Evolutionary conservation across 768 basidiomycete genomes (phyloP).

Genomic region (Lactarius sp.): DNA sequence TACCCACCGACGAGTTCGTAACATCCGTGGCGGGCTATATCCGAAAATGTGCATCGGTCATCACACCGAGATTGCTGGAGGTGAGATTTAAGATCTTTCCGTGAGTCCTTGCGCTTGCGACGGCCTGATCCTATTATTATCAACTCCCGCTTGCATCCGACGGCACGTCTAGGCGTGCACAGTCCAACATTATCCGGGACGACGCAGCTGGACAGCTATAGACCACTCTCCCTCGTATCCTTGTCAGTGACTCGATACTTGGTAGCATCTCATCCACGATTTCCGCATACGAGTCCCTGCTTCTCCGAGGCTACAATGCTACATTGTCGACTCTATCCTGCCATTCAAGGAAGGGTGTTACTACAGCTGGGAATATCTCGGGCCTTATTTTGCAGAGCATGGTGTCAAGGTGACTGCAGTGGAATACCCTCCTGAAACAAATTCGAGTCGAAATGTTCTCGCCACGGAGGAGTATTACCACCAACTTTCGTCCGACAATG

Average conservation of each 20-base stretch:
- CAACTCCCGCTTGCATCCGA: background rate
- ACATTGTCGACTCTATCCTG: constrained; percentile 43
- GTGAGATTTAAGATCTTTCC: constrained; percentile 42
- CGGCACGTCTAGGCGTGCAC: too few relatives aligned
- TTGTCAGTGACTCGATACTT: too few relatives aligned
- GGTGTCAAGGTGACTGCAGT: constrained; percentile 45
- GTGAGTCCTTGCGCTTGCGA: constrained; percentile 14
- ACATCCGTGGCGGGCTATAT: constrained; percentile 38
- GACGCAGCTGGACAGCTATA: too few relatives aligned
- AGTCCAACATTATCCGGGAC: constrained; percentile 26
- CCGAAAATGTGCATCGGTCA: constrained; percentile 41
- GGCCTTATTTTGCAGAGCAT: constrained; percentile 71
- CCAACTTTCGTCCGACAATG: too few relatives aligned
- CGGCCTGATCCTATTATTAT: constrained; percentile 4
- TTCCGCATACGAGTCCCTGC: too few relatives aligned
- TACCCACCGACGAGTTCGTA: too few relatives aligned
- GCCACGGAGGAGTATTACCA: constrained; percentile 31
- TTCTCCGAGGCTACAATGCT: too few relatives aligned
- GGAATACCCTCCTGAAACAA: background rate
- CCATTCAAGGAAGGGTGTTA: constrained; percentile 86
- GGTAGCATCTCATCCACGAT: too few relatives aligned
- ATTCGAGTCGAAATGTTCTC: too few relatives aligned
- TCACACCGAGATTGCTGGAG: constrained; percentile 61
- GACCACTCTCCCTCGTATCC: too few relatives aligned
- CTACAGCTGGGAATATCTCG: constrained; percentile 79